Conservation (phyloP, 225 moss, liverwort and hornwort genomes). For the Ulota crispa region DNA sequence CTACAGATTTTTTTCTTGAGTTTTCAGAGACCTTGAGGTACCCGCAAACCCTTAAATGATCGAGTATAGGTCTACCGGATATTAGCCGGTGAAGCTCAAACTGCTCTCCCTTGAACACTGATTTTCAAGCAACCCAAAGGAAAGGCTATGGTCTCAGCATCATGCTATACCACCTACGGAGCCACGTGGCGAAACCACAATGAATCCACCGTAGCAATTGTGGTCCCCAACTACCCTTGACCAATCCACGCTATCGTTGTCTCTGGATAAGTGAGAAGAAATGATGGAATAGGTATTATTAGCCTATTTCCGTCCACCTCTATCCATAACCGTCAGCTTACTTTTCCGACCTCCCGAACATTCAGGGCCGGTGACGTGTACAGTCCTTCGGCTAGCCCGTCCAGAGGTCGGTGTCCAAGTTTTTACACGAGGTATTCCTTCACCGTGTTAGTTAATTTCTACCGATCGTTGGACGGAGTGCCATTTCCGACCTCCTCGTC, state of each 20-base stretch:
- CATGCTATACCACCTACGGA: neutral
- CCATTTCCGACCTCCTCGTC: neutral
- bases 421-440: accelerated
- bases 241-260: neutral
- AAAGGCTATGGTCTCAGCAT: neutral
- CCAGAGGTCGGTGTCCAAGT: neutral
- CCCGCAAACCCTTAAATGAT: no score
- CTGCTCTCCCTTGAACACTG: no score
- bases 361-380: neutral
- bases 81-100: no score
- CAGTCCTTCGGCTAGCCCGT: neutral
- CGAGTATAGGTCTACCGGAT: no score
- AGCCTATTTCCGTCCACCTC: neutral
- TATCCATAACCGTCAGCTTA: neutral
- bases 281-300: neutral
- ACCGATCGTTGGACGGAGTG: neutral
- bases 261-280: conserved; percentile 1
- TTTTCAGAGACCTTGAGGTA: no score
- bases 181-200: neutral
- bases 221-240: conserved; percentile 15
- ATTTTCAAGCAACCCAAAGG: neutral
- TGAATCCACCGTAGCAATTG: neutral
- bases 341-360: neutral
- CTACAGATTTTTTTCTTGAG: no score
- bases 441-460: no score